Evolutionary conservation across 2,329 filamentous ascomycete species (phyloP).

Genomic region (Fusarium sp.): DNA sequence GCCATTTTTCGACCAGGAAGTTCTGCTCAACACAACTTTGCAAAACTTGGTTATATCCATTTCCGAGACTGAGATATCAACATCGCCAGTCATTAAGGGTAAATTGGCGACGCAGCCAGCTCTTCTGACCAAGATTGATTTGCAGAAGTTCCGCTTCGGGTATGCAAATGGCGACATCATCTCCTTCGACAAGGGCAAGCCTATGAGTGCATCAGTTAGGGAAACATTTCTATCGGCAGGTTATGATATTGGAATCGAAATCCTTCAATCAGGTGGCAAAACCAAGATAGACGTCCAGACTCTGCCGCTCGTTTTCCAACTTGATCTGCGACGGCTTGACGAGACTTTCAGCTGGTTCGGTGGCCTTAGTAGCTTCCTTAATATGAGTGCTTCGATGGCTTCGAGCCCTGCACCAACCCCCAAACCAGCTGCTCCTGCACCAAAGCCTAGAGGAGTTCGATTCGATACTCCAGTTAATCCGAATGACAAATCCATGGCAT

Average conservation of each 20-base stretch:
- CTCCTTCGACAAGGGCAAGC: slow-evolving; percentile 65
- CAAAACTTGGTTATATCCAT: slow-evolving; percentile 51
- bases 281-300: slow-evolving; percentile 73
- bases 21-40: slow-evolving; percentile 61
- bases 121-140: slow-evolving; percentile 50
- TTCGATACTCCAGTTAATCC: slow-evolving; percentile 63
- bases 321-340: slow-evolving; percentile 84
- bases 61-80: slow-evolving; percentile 30
- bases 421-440: slow-evolving; percentile 49
- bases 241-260: slow-evolving; percentile 64
- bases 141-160: slow-evolving; percentile 68
- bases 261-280: slow-evolving; percentile 54
- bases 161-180: slow-evolving; percentile 70
- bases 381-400: slow-evolving; percentile 84
- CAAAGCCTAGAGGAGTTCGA: slow-evolving; percentile 63
- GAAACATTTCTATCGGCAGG: slow-evolving; percentile 66
- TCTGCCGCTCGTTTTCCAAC: slow-evolving; percentile 75
- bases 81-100: slow-evolving; percentile 10
- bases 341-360: slow-evolving; percentile 90
- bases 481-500: slow-evolving; percentile 55
- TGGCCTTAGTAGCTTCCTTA: slow-evolving; percentile 88
- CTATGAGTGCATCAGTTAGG: slow-evolving; percentile 66
- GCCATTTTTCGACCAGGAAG: slow-evolving; percentile 54
- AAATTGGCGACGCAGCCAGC: slow-evolving; percentile 41
- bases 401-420: slow-evolving; percentile 68